Conservation (phyloP, 2,329 filamentous ascomycete genomes). For the Lachnellula willkommii region DNA sequence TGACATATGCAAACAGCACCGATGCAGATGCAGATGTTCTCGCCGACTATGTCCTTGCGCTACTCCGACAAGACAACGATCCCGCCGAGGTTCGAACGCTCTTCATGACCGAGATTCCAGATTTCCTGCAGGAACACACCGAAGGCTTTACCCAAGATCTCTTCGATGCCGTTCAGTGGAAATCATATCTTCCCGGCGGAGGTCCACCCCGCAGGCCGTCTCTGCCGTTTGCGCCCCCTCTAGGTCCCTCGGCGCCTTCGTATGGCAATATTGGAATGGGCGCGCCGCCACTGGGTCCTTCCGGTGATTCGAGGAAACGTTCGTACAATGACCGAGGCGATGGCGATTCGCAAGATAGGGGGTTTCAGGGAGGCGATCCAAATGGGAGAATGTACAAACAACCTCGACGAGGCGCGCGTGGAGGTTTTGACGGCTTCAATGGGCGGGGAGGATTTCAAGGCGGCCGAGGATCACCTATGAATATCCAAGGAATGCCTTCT, state of each 20-base stretch:
- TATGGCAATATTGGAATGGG: constrained; percentile 24
- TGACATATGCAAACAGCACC: constrained; percentile 47
- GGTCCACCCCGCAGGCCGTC: constrained; percentile 34
- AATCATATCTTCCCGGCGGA: constrained; percentile 54
- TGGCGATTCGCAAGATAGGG: constrained; percentile 33
- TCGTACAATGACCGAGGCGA: constrained; percentile 50
- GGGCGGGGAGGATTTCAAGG: constrained; percentile 33
- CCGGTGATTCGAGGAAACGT: constrained; percentile 44
- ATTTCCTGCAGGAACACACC: constrained; percentile 68
- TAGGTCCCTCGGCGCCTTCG: constrained; percentile 22
- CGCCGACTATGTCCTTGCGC: constrained; percentile 76
- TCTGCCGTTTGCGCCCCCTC: constrained; percentile 25
- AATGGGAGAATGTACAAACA: constrained; percentile 53
- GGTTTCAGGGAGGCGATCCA: constrained; percentile 28
- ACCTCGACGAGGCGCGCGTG: constrained; percentile 41
- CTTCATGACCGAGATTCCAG: constrained; percentile 66
- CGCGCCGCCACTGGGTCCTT: constrained; percentile 14
- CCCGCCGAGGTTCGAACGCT: constrained; percentile 58
- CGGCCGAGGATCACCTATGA: constrained; percentile 18
- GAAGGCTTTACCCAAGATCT: constrained; percentile 64
- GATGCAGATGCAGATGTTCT: constrained; percentile 78
- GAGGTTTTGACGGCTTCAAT: constrained; percentile 23
- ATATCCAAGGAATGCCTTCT: constrained; percentile 12
- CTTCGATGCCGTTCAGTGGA: constrained; percentile 59
- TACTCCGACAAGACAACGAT: constrained; percentile 65